Evolutionary conservation across 164 flowering plant genomes (phyloP).

Genomic region (Malania oleifera): DNA sequence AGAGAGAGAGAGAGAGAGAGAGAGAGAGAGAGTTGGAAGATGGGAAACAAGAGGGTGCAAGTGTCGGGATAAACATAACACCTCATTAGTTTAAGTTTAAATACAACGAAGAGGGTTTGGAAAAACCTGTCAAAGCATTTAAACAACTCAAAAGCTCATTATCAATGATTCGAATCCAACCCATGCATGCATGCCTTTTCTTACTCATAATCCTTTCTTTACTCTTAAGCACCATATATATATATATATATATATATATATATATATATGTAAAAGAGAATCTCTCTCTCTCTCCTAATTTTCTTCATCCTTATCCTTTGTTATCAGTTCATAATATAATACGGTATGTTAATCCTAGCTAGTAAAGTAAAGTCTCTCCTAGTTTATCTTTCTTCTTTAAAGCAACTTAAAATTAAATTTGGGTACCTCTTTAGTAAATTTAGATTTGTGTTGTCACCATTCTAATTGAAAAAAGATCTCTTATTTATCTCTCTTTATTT

Average conservation of each 20-base stretch:
- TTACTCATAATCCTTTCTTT: not conserved
- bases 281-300: slow-evolving; percentile 14
- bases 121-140: too few relatives aligned
- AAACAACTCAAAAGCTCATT: slow-evolving; percentile 24
- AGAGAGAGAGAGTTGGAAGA: slow-evolving; percentile 37
- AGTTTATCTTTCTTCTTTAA: slow-evolving; percentile 15
- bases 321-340: slow-evolving; percentile 15
- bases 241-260: too few relatives aligned
- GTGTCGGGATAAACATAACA: slow-evolving; percentile 58
- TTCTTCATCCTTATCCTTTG: slow-evolving; percentile 37
- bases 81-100: slow-evolving; percentile 20
- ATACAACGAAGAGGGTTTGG: too few relatives aligned
- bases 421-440: too few relatives aligned
- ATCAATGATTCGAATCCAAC: slow-evolving; percentile 28
- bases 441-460: too few relatives aligned
- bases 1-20: slow-evolving; percentile 9
- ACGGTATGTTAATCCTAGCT: slow-evolving; percentile 6
- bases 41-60: slow-evolving; percentile 37
- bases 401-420: too few relatives aligned
- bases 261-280: too few relatives aligned
- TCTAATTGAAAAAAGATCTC: too few relatives aligned
- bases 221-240: too few relatives aligned
- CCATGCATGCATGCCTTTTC: slow-evolving; percentile 32
- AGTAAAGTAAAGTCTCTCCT: slow-evolving; percentile 10
- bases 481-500: too few relatives aligned